Base-by-base conservation (phyloP, 192 early-diverging fungal species). In the Coemansia sp. region DNA sequence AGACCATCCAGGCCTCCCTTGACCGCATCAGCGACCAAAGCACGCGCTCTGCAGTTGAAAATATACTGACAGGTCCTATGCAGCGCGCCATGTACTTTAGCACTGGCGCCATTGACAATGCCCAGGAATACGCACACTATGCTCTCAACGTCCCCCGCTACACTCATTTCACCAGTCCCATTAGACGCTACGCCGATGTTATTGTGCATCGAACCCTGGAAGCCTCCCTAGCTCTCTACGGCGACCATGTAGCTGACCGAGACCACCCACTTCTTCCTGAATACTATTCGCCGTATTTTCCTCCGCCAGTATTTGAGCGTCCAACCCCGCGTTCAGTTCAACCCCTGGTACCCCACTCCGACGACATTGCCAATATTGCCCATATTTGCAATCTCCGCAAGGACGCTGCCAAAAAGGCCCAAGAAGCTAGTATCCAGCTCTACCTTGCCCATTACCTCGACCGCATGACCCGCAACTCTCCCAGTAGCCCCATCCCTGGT, bases 121-220 rank as follows among this genome's bases (percentile, higher is more conserved):
- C 62, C 14, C 63, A 80, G 4, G 64, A 46, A 0, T 96, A 85
- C 69, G 63, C 55, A 22, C 97, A 99, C 81, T 99, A 97, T 64
- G 97, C 93, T 54, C 82, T 99, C 22, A 91, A 92, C 4, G 79
- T 81, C 5, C 80, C 83, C 11, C 92, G 95, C 43, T 99, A 99
- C 81, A 99, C 97, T 7, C 97, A 99, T 61, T 99, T 99, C 53
- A 99, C 97, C 2, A 94, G 91, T 8, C 97, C 97, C n/a, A 99
- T 99, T 71, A 85, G 97, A 55, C 89, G 97, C 74, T 99, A 99
- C 62, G 85, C 96, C 40, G 95, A 97, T 78, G 79, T 99, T 11
- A 82, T 95, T 59, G 96, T 99, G 0, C 96, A 99, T 78, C 80
- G 96, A 18, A 65, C 88, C 32, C 73, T 99, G 53, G 73, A 82